Conservation (phyloP, 2,329 filamentous ascomycete genomes). For the Apiospora hydei region DNA sequence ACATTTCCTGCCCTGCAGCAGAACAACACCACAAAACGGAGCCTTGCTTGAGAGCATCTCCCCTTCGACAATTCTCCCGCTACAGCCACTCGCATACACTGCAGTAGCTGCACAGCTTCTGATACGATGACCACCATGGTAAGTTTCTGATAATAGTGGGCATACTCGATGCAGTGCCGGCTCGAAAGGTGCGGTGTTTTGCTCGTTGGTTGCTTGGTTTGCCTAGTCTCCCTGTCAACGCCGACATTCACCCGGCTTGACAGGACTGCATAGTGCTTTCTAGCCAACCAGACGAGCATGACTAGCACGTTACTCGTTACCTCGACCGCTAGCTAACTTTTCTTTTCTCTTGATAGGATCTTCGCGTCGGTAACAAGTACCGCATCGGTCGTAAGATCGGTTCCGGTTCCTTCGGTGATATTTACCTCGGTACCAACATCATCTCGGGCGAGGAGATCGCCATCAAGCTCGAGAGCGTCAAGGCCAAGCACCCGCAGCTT, state of each 20-base stretch:
- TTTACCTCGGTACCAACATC: conserved; percentile 99
- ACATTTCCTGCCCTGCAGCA: not conserved
- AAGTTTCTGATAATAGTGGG: conserved; percentile 28
- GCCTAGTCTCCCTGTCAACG: not conserved
- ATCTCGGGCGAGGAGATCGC: conserved; percentile 99
- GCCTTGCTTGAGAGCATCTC: conserved; percentile 13
- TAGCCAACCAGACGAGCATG: not conserved
- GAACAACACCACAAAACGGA: conserved; percentile 4
- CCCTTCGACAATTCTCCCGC: conserved; percentile 2
- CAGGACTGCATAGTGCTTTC: not conserved
- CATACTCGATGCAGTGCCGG: not conserved
- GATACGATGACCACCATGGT: conserved; percentile 46
- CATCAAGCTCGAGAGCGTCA: conserved; percentile 99
- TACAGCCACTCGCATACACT: conserved; percentile 31
- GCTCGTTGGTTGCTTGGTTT: not conserved
- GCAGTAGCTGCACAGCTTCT: conserved; percentile 26
- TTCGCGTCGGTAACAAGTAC: conserved; percentile 99
- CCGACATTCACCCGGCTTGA: not conserved
- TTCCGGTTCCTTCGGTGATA: conserved; percentile 96
- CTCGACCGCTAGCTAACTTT: not conserved
- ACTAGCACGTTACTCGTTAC: not conserved
- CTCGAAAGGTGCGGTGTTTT: not conserved
- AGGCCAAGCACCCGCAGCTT: conserved; percentile 98
- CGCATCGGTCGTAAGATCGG: conserved; percentile 99
- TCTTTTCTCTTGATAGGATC: conserved; percentile 68